Percentiles rank a stretch among this genome's conserved stretches.
Evolutionary conservation across 2,329 filamentous ascomycete species (phyloP).

Genomic region (Aspergillus neotritici): DNA sequence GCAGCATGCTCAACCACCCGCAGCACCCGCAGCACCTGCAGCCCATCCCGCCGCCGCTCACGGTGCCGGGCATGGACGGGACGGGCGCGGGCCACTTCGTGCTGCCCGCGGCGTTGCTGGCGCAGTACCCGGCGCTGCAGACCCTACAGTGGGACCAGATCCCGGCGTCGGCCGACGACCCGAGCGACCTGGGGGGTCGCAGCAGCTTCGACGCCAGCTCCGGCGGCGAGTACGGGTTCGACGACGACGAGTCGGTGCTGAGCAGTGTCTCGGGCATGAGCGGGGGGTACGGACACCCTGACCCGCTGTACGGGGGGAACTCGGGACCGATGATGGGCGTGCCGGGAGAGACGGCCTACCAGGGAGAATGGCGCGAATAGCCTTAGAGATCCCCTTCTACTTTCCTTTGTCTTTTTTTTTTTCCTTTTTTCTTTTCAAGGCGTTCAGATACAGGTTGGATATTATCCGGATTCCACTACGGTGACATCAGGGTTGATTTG

Average conservation of each 20-base stretch:
- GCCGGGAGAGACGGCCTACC: too few relatives aligned
- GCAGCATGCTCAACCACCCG: slow-evolving; percentile 66
- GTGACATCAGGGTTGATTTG: too few relatives aligned
- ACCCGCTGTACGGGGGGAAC: slow-evolving; percentile 27
- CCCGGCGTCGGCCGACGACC: slow-evolving; percentile 53
- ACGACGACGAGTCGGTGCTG: slow-evolving; percentile 39
- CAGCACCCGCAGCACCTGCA: slow-evolving; percentile 58
- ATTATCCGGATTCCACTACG: too few relatives aligned
- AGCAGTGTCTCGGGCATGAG: slow-evolving; percentile 31
- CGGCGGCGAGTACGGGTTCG: slow-evolving; percentile 39
- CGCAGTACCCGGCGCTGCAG: slow-evolving; percentile 90
- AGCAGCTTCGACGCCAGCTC: slow-evolving; percentile 48
- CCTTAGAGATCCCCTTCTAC: background rate
- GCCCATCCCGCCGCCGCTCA: slow-evolving; percentile 53
- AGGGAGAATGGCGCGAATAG: slow-evolving; percentile 24
- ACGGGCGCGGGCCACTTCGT: slow-evolving; percentile 58
- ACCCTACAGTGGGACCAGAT: slow-evolving; percentile 81
- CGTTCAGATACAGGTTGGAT: too few relatives aligned
- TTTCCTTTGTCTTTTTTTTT: slow-evolving; percentile 5
- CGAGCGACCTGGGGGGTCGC: slow-evolving; percentile 58
- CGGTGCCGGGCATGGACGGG: slow-evolving; percentile 56
- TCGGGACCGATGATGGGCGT: slow-evolving; percentile 26
- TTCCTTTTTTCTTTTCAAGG: background rate
- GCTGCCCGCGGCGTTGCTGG: slow-evolving; percentile 80
- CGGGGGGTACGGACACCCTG: slow-evolving; percentile 30